Evolutionary conservation across 345 rosid genomes (phyloP).

Genomic region (Clausena lansium): DNA sequence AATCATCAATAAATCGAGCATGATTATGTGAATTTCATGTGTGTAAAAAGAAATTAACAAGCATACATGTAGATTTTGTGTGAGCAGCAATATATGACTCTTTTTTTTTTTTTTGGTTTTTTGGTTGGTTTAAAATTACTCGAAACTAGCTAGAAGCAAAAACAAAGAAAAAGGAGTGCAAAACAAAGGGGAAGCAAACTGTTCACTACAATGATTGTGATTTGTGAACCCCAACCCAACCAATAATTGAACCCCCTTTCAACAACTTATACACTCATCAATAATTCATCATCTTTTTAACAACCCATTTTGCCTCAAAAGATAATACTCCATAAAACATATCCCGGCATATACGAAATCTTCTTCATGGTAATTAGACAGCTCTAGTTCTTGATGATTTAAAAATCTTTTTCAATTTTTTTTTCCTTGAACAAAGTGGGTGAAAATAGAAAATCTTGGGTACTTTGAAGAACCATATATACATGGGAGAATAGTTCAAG

Average conservation of each 20-base stretch:
- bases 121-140: background rate
- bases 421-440: too few species aligned
- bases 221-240: slow-evolving; percentile 14
- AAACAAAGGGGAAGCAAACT: slow-evolving; percentile 20
- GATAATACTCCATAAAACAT: background rate
- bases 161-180: background rate
- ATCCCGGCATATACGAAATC: background rate
- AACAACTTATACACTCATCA: slow-evolving; percentile 21
- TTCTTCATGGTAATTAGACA: background rate
- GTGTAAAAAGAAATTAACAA: too few species aligned
- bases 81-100: background rate
- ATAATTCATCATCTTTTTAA: slow-evolving; percentile 29
- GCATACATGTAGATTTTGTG: background rate
- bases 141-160: slow-evolving; percentile 21
- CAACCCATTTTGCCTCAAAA: background rate
- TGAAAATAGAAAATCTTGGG: too few species aligned
- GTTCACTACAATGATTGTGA: slow-evolving; percentile 47
- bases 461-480: too few species aligned
- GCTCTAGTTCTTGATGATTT: background rate
- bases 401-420: too few species aligned
- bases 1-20: background rate
- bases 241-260: slow-evolving; percentile 45
- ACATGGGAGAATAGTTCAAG: background rate
- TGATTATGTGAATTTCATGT: background rate
- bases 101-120: background rate